Percentiles rank a stretch among this genome's conserved stretches.
phyloP scores from a whole-genome alignment of 2,329 filamentous ascomycete species.

The Diaporthe citriasiana region DNA sequence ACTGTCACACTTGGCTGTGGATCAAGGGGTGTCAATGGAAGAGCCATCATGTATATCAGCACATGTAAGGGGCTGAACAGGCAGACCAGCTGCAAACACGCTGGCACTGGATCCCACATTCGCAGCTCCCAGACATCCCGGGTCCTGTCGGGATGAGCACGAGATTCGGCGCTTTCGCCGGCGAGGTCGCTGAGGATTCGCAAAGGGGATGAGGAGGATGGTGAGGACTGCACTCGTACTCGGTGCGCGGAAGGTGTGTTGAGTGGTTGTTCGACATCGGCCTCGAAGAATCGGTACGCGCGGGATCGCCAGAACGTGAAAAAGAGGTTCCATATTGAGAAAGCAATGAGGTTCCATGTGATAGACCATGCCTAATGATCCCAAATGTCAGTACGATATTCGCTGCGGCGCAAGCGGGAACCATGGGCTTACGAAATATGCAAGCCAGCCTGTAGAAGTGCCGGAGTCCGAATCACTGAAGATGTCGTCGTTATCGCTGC shows the following conservation, averaged over 20 bases:
- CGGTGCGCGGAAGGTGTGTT: conserved; percentile 88
- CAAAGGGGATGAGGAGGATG: conserved; percentile 82
- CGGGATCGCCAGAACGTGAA: conserved; percentile 87
- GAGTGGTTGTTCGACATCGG: conserved; percentile 80
- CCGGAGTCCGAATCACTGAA: conserved; percentile 75
- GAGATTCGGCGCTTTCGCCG: conserved; percentile 80
- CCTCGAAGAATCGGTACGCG: conserved; percentile 92
- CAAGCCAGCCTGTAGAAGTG: conserved; percentile 74
- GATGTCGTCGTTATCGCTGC: conserved; percentile 80
- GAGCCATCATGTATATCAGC: conserved; percentile 88
- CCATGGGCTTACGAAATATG: conserved; percentile 62
- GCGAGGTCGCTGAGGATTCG: conserved; percentile 79
- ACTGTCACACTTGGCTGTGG: conserved; percentile 88
- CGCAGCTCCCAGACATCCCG: conserved; percentile 95
- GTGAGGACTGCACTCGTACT: conserved; percentile 89
- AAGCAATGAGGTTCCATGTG: conserved; percentile 75
- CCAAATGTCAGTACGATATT: conserved; percentile 30
- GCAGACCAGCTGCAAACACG: conserved; percentile 86
- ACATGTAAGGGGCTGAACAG: conserved; percentile 95
- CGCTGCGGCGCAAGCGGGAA: conserved; percentile 13
- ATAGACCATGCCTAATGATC: conserved; percentile 73
- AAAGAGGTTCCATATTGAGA: conserved; percentile 82
- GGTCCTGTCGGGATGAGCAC: conserved; percentile 84
- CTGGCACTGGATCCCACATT: conserved; percentile 92
- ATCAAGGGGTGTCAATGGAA: conserved; percentile 83